phyloP scores from a whole-genome alignment of 2,329 filamentous ascomycete genomes.

The Elsinoe perseae region DNA sequence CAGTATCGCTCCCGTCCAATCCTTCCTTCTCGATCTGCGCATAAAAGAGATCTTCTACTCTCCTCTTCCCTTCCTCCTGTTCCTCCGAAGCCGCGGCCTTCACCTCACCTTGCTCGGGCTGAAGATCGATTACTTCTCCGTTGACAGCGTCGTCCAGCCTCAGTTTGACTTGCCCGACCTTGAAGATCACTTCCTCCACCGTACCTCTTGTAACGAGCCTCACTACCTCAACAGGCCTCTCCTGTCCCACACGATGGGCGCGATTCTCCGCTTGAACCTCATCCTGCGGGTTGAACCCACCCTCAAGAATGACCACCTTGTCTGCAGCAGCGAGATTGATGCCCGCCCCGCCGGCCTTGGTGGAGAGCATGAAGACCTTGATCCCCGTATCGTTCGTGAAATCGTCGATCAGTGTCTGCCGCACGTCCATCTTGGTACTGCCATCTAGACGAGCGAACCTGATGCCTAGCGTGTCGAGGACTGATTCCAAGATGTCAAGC shows the following conservation, averaged over 20 bases:
- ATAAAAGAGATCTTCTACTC: slow-evolving; percentile 1
- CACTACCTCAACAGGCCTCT: slow-evolving; percentile 80
- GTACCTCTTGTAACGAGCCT: slow-evolving; percentile 72
- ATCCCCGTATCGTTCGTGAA: slow-evolving; percentile 72
- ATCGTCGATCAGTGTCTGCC: slow-evolving; percentile 79
- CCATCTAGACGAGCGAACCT: slow-evolving; percentile 82
- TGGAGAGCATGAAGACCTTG: slow-evolving; percentile 85
- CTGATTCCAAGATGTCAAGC: slow-evolving; percentile 80
- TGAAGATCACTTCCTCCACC: slow-evolving; percentile 89
- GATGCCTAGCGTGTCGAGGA: slow-evolving; percentile 65
- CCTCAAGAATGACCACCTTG: slow-evolving; percentile 96
- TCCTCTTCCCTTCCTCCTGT: slow-evolving; percentile 3
- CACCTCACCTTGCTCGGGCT: neutral
- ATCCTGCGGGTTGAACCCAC: slow-evolving; percentile 95
- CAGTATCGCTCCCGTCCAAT: neutral
- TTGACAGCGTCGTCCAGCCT: slow-evolving; percentile 60
- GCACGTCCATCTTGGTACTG: slow-evolving; percentile 68
- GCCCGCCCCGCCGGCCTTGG: slow-evolving; percentile 89
- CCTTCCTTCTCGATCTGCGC: neutral
- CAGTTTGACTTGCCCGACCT: slow-evolving; percentile 85
- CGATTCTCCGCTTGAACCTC: slow-evolving; percentile 98
- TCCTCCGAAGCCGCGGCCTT: neutral
- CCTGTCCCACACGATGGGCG: slow-evolving; percentile 90
- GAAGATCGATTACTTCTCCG: neutral
- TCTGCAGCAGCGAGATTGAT: slow-evolving; percentile 95